These are phyloP conservation scores for Ichthyophthirius multifiliis DNA, from an alignment of 169 alveolate species.

Conservation along the genomic window DNA sequence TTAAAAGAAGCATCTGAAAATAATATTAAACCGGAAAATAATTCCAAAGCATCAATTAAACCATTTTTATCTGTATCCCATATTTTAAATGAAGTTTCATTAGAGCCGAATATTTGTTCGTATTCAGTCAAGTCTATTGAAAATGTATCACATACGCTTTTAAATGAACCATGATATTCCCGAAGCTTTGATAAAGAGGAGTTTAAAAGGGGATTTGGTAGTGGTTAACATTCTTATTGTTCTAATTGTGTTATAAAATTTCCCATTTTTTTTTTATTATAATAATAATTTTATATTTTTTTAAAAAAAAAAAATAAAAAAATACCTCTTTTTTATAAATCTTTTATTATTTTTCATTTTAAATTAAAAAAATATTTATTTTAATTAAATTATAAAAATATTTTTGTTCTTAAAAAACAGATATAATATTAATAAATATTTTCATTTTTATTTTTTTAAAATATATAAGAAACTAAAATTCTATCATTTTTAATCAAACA, in stretches of 20 bases:
- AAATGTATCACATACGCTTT: constrained; percentile 65
- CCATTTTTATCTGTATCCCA: constrained; percentile 80
- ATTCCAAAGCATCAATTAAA: constrained; percentile 61
- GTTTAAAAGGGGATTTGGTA: constrained; percentile 22
- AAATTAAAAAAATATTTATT: too few species aligned
- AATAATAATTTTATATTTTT: too few species aligned
- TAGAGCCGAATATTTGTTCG: constrained; percentile 64
- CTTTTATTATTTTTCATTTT: too few species aligned
- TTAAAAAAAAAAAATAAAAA: too few species aligned
- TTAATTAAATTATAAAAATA: too few species aligned
- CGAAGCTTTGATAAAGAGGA: constrained; percentile 64
- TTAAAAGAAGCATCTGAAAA: constrained; percentile 71
- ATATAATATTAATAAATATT: too few species aligned
- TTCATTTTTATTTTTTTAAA: too few species aligned
- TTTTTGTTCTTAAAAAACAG: too few species aligned
- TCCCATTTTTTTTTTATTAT: constrained; percentile 5
- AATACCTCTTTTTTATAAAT: not conserved
- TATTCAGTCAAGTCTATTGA: constrained; percentile 66
- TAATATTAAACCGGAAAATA: constrained; percentile 63
- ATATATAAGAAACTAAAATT: too few species aligned
- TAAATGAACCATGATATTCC: constrained; percentile 72
- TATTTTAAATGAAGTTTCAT: constrained; percentile 63
- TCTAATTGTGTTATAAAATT: not conserved
- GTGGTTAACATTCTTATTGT: not conserved
- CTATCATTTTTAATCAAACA: too few species aligned